A percentile compares a stretch with the other conserved stretches of the same genome.
Evolutionary conservation across 345 rosid genomes (phyloP).

Genomic region (Lumnitzera racemosa): DNA sequence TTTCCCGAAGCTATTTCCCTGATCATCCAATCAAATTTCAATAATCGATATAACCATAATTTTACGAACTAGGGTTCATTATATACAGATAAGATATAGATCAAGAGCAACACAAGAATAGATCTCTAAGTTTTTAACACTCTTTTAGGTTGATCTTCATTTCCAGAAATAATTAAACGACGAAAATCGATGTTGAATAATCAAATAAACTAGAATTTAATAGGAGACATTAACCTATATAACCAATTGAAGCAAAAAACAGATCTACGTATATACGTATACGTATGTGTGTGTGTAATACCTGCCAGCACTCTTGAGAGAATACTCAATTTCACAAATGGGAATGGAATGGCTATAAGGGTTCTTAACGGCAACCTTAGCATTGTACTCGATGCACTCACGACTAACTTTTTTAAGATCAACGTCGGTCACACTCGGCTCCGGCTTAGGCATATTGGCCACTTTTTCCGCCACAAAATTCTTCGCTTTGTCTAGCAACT

Average conservation of each 20-base stretch:
- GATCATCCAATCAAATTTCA: not conserved
- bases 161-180: too few relatives aligned
- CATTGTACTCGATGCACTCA: conserved; percentile 48
- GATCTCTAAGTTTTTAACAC: not conserved
- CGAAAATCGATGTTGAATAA: too few relatives aligned
- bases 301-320: conserved; percentile 72
- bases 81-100: too few relatives aligned
- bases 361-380: conserved; percentile 63
- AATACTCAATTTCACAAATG: conserved; percentile 70
- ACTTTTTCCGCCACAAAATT: conserved; percentile 64
- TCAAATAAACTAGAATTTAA: not conserved
- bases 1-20: conserved; percentile 78
- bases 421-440: conserved; percentile 53
- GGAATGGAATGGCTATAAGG: conserved; percentile 70
- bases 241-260: not conserved
- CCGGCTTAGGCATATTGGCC: conserved; percentile 59
- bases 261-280: not conserved
- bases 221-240: not conserved
- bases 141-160: too few relatives aligned
- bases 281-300: not conserved
- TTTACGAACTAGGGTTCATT: too few relatives aligned
- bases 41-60: too few relatives aligned
- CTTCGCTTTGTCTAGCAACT: conserved; percentile 59
- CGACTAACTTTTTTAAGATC: conserved; percentile 52
- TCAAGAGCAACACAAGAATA: too few relatives aligned